These are phyloP conservation scores for Omphalea diandra DNA, from an alignment of 441 rosid genomes.

Conservation along the genomic window DNA sequence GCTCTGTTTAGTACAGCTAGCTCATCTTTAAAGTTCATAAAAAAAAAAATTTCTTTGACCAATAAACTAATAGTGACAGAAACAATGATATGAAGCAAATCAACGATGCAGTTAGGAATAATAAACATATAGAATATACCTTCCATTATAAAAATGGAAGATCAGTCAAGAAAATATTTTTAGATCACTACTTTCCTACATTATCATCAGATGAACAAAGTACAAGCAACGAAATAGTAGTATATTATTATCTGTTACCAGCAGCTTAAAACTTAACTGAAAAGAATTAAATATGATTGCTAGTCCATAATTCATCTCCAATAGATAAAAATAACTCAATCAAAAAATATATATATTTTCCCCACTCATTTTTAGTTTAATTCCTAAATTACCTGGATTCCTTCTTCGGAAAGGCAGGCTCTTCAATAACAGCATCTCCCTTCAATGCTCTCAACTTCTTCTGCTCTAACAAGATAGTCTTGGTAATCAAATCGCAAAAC, in stretches of 20 bases:
- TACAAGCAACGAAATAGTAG: no score
- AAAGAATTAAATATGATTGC: no score
- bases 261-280: background rate
- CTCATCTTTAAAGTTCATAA: no score
- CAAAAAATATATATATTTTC: no score
- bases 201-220: background rate
- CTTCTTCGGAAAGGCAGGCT: slow-evolving; percentile 24
- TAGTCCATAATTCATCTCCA: no score
- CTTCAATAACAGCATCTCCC: slow-evolving; percentile 36
- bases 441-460: slow-evolving; percentile 41
- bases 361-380: no score
- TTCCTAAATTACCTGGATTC: slow-evolving; percentile 17
- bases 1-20: no score
- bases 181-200: background rate
- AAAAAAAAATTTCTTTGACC: no score
- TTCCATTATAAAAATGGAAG: background rate
- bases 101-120: no score
- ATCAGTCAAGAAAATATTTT: background rate
- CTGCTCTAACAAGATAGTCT: slow-evolving; percentile 75
- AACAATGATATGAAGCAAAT: background rate
- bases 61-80: no score
- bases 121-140: background rate
- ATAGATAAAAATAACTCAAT: no score
- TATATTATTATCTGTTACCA: no score
- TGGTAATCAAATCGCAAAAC: slow-evolving; percentile 92